A percentile compares a stretch with the other conserved stretches of the same genome.
phyloP scores from a whole-genome alignment of 2,329 filamentous ascomycete genomes.

The Simplicillium aogashimaense region DNA sequence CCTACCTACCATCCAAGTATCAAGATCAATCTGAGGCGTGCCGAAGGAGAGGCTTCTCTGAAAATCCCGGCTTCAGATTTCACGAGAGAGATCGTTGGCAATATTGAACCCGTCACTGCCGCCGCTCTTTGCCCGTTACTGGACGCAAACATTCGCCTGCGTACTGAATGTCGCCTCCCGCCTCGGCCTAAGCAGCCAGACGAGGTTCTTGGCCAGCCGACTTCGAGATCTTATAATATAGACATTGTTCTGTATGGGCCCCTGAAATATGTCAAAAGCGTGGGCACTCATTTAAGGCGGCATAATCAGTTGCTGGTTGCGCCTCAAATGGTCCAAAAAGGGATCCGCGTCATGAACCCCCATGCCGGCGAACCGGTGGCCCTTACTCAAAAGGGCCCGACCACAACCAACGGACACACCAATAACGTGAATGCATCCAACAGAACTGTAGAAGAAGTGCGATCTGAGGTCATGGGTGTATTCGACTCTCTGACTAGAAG shows the following conservation, averaged over 20 bases:
- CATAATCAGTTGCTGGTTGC: slow-evolving; percentile 57
- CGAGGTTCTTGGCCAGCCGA: slow-evolving; percentile 55
- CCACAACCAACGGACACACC: slow-evolving; percentile 16
- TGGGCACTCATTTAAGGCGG: slow-evolving; percentile 58
- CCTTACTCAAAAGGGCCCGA: slow-evolving; percentile 20
- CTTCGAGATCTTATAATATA: slow-evolving; percentile 52
- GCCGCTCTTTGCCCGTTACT: slow-evolving; percentile 62
- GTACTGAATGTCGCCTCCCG: slow-evolving; percentile 62
- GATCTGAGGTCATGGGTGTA: slow-evolving; percentile 72
- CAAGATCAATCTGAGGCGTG: slow-evolving; percentile 59
- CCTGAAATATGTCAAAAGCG: slow-evolving; percentile 48
- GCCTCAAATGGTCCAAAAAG: slow-evolving; percentile 56
- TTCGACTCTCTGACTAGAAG: slow-evolving; percentile 75
- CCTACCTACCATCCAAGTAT: slow-evolving; percentile 60
- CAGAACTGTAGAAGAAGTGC: slow-evolving; percentile 77
- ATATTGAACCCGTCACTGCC: slow-evolving; percentile 60
- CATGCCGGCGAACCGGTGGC: slow-evolving; percentile 41
- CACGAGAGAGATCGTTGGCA: slow-evolving; percentile 61
- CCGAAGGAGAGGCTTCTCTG: slow-evolving; percentile 41
- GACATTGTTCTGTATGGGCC: slow-evolving; percentile 75
- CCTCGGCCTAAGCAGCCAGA: slow-evolving; percentile 49
- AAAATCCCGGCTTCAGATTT: slow-evolving; percentile 67
- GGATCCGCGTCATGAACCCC: slow-evolving; percentile 67
- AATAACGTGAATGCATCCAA: slow-evolving; percentile 18
- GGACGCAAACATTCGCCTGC: slow-evolving; percentile 56